Evolutionary conservation across 495 filamentous ascomycete genomes (phyloP).

Genomic region (Podospora anserina): DNA sequence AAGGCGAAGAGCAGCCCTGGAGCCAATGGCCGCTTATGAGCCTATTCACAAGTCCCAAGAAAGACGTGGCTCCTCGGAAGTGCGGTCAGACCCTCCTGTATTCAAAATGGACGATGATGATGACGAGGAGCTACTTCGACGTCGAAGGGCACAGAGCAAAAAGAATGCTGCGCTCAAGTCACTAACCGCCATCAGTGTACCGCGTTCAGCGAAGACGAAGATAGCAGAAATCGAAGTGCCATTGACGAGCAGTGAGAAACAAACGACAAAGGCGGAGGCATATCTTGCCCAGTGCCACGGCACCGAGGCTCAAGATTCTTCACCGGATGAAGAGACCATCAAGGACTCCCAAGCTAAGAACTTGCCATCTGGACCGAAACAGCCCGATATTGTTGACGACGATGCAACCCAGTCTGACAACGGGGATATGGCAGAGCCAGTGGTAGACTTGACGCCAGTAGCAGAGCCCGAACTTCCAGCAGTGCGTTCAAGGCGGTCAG

Average conservation of each 20-base stretch:
- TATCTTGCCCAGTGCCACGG: constrained; percentile 25
- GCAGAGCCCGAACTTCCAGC: constrained; percentile 14
- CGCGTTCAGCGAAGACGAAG: constrained; percentile 26
- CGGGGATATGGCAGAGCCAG: constrained; percentile 17
- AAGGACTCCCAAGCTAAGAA: constrained; percentile 32
- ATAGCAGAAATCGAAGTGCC: constrained; percentile 34
- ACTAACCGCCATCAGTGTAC: constrained; percentile 38
- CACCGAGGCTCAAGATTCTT: constrained; percentile 6
- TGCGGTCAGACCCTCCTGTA: constrained; percentile 7
- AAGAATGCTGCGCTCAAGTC: constrained; percentile 38
- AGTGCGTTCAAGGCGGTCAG: background rate
- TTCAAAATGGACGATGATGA: constrained; percentile 29
- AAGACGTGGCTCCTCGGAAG: constrained; percentile 23
- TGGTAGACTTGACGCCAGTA: constrained; percentile 12
- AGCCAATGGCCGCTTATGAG: constrained; percentile 33
- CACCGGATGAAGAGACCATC: constrained; percentile 30
- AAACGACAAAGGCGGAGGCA: constrained; percentile 21
- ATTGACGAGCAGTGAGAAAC: constrained; percentile 13
- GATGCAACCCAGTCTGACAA: constrained; percentile 26
- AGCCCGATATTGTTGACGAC: constrained; percentile 12
- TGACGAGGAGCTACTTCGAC: constrained; percentile 19
- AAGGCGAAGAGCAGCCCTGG: constrained; percentile 22
- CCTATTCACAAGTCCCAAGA: constrained; percentile 37
- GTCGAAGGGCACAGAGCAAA: constrained; percentile 27
- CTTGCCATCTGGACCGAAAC: constrained; percentile 7